Percentiles rank a stretch among this genome's conserved stretches.
These are phyloP conservation scores for Gnomoniopsis smithogilvyi DNA, from an alignment of 2,329 filamentous ascomycete species.

Conservation along the genomic window DNA sequence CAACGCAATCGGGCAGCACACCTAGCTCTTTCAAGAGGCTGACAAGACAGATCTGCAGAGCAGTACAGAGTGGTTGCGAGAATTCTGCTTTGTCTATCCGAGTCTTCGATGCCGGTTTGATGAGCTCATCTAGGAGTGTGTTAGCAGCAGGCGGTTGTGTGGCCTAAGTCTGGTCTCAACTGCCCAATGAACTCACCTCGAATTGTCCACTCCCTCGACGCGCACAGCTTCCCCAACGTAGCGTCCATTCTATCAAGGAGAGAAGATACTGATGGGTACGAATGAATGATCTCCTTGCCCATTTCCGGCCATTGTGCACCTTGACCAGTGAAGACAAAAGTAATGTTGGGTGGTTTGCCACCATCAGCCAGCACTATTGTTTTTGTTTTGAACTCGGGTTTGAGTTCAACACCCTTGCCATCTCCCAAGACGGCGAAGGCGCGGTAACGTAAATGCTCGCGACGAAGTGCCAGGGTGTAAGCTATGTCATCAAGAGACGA, in stretches of 20 bases:
- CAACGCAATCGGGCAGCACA: constrained; percentile 27
- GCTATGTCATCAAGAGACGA: constrained; percentile 14
- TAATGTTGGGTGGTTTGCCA: neutral
- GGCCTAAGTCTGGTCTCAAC: too few relatives aligned
- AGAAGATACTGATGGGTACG: too few relatives aligned
- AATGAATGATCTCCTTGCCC: constrained; percentile 20
- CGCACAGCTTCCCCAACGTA: too few relatives aligned
- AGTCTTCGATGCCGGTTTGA: constrained; percentile 18
- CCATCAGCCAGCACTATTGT: neutral
- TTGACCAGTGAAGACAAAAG: constrained; percentile 33
- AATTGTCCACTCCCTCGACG: too few relatives aligned
- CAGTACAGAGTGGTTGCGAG: constrained; percentile 35
- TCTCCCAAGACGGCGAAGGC: constrained; percentile 14
- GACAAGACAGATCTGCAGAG: constrained; percentile 38
- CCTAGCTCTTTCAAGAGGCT: constrained; percentile 30
- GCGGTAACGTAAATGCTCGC: constrained; percentile 19
- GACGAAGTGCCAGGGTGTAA: constrained; percentile 21
- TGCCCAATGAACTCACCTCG: too few relatives aligned
- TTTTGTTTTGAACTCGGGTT: neutral
- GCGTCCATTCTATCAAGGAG: too few relatives aligned
- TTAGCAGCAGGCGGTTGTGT: too few relatives aligned
- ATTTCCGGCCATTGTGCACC: constrained; percentile 32
- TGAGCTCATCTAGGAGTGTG: constrained; percentile 18
- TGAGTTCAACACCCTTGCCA: neutral
- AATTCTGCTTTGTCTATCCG: constrained; percentile 25